Conservation (phyloP, 2,329 filamentous ascomycete genomes). For the Phaeoacremonium minimum region DNA sequence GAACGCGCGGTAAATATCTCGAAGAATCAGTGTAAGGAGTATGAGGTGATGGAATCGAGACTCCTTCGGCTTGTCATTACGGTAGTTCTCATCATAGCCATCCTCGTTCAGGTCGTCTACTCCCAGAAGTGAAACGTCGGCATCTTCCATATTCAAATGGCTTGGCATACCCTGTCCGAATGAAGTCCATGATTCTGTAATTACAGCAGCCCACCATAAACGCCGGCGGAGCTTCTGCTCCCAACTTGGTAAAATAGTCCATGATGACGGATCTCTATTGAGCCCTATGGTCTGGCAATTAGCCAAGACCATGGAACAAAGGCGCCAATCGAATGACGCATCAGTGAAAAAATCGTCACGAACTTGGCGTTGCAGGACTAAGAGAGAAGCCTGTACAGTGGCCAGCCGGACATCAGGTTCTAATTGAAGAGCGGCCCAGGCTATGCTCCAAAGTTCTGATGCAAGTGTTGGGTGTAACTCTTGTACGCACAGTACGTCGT, state of each 20-base stretch:
- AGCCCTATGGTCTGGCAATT: slow-evolving; percentile 4
- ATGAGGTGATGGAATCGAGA: slow-evolving; percentile 1
- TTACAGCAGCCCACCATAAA: slow-evolving; percentile 6
- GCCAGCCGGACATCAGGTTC: neutral
- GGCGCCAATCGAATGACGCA: slow-evolving; percentile 1
- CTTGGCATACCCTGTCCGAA: slow-evolving; percentile 7
- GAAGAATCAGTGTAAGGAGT: slow-evolving; percentile 3
- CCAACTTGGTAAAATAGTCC: slow-evolving; percentile 1
- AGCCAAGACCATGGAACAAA: slow-evolving; percentile 1
- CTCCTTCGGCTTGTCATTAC: neutral
- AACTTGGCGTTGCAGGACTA: slow-evolving; percentile 3
- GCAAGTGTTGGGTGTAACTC: neutral
- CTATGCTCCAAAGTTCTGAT: neutral
- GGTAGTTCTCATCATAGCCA: neutral
- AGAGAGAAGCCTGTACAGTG: slow-evolving; percentile 3
- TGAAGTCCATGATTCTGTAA: slow-evolving; percentile 5
- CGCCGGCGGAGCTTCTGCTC: slow-evolving; percentile 4
- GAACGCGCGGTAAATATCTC: slow-evolving; percentile 2
- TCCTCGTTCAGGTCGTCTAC: neutral
- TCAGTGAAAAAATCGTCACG: slow-evolving; percentile 1
- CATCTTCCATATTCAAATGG: slow-evolving; percentile 1
- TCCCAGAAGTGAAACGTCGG: neutral
- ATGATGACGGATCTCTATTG: slow-evolving; percentile 1
- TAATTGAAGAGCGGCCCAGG: neutral
- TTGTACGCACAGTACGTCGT: slow-evolving; percentile 20